Evolutionary conservation across 2,329 filamentous ascomycete genomes (phyloP).

Genomic region (Paracorniculantispora psalliotae): DNA sequence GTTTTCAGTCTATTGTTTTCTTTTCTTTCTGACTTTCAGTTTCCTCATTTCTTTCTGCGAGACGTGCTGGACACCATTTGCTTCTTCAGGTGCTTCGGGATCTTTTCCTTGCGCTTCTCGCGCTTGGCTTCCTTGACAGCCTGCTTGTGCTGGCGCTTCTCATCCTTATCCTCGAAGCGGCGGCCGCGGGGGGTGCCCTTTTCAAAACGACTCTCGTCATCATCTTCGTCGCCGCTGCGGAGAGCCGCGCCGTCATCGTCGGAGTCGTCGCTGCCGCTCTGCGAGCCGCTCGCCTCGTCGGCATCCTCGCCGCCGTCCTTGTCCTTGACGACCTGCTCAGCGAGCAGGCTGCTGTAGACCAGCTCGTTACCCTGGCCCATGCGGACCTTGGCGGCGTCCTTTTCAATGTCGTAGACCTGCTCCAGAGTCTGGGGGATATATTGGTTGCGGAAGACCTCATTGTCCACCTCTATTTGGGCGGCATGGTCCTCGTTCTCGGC

Average conservation of each 20-base stretch:
- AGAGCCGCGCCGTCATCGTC: conserved; percentile 44
- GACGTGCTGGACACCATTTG: conserved; percentile 63
- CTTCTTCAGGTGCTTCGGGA: conserved; percentile 95
- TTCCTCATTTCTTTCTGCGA: conserved; percentile 55
- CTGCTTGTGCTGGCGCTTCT: conserved; percentile 75
- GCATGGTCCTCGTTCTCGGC: conserved; percentile 46
- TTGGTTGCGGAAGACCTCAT: conserved; percentile 90
- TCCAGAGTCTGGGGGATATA: conserved; percentile 95
- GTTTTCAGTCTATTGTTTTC: background rate
- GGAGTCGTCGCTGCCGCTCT: conserved; percentile 33
- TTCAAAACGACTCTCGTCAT: conserved; percentile 54
- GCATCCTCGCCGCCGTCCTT: conserved; percentile 29
- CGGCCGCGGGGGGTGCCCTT: conserved; percentile 72
- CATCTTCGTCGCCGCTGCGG: conserved; percentile 31
- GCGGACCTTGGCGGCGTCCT: conserved; percentile 74
- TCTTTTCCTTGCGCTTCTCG: conserved; percentile 89
- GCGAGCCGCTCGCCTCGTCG: conserved; percentile 29
- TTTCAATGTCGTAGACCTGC: conserved; percentile 93
- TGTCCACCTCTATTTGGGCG: conserved; percentile 68
- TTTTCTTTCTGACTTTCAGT: conserved; percentile 19
- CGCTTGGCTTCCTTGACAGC: conserved; percentile 93
- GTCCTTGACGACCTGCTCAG: conserved; percentile 54
- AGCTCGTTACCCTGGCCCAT: conserved; percentile 71
- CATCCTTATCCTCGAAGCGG: conserved; percentile 85
- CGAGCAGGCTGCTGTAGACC: conserved; percentile 80